phyloP scores from a whole-genome alignment of 148 eudicot genomes.

The Linanthus parryae region DNA sequence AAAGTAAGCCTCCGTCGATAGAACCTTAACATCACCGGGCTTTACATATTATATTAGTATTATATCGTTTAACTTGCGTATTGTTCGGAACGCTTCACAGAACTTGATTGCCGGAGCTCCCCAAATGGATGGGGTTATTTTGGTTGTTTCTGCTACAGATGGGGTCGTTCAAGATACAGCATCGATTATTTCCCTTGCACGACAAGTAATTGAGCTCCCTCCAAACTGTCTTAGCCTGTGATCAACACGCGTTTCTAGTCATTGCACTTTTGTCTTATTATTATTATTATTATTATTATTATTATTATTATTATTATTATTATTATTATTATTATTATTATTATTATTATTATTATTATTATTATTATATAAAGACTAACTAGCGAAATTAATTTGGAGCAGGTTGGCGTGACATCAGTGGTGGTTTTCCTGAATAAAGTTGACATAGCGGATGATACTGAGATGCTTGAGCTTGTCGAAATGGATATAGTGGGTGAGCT shows the following conservation, averaged over 20 bases:
- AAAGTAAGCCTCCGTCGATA: no score
- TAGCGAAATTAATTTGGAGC: no score
- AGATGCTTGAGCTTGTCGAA: slow-evolving; percentile 89
- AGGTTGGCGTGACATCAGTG: slow-evolving; percentile 98
- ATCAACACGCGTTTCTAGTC: no score
- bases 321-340: no score
- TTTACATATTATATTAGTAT: no score
- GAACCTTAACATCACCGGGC: no score
- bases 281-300: background rate
- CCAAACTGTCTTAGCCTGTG: no score
- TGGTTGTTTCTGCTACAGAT: slow-evolving; percentile 95
- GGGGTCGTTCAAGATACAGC: slow-evolving; percentile 98
- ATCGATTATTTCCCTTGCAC: slow-evolving; percentile 90
- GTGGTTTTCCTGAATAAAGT: slow-evolving; percentile 91
- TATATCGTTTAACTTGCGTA: no score
- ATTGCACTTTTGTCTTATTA: no score
- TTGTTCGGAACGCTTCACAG: no score
- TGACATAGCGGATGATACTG: slow-evolving; percentile 90
- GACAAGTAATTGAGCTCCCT: slow-evolving; percentile 63
- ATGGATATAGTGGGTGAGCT: slow-evolving; percentile 88
- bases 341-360: no score
- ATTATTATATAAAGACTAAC: no score
- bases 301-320: slow-evolving; percentile 1
- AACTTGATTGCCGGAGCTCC: slow-evolving; percentile 99
- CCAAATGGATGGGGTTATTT: slow-evolving; percentile 96